Conservation (phyloP, 2,329 filamentous ascomycete genomes). For the Trichoderma sp. region DNA sequence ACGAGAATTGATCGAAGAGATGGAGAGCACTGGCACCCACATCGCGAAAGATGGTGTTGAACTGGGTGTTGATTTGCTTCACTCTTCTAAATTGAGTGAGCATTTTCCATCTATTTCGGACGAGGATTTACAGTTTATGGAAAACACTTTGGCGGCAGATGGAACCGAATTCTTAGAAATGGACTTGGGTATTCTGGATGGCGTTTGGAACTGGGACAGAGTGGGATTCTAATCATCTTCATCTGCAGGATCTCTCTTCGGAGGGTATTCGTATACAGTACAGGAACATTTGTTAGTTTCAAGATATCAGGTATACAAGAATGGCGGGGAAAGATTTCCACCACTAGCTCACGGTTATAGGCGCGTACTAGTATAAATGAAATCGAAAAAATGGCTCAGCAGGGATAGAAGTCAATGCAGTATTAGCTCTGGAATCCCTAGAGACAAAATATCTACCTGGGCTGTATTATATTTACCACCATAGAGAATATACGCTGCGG, state of each 20-base stretch:
- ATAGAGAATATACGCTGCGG: background rate
- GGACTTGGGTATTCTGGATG: slow-evolving; percentile 7
- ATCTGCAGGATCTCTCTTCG: background rate
- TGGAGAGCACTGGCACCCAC: background rate
- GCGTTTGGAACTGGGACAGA: slow-evolving; percentile 7
- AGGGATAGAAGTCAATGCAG: too few species aligned
- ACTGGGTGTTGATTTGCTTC: background rate
- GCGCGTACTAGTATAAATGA: too few species aligned
- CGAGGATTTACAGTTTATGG: background rate
- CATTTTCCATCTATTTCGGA: background rate
- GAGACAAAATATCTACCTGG: background rate
- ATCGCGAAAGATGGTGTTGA: background rate
- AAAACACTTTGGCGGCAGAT: background rate
- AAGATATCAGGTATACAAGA: background rate
- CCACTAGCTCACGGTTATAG: too few species aligned
- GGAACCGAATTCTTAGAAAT: background rate
- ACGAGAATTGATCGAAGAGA: background rate
- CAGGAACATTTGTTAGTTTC: background rate
- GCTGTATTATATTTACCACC: background rate
- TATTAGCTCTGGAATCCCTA: background rate
- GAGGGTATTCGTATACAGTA: background rate
- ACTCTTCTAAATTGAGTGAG: background rate
- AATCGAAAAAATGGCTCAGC: too few species aligned
- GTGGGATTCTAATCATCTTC: background rate
- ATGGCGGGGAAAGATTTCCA: background rate